phyloP scores from a whole-genome alignment of 192 early-diverging fungal species.

The Coemansia sp. region DNA sequence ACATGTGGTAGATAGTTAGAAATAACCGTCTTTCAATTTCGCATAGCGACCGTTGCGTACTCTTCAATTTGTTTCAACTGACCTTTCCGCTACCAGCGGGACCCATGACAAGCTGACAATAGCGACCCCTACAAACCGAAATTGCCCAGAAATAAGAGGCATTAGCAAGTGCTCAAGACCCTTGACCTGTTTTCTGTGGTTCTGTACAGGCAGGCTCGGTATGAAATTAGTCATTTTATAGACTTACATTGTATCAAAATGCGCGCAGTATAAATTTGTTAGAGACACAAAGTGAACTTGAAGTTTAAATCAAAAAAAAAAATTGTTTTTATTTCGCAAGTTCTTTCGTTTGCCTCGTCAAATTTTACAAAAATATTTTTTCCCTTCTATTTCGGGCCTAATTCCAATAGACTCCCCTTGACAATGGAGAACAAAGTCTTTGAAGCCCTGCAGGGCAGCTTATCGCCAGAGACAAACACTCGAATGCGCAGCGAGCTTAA shows the following conservation, averaged over 20 bases:
- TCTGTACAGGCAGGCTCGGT: neutral
- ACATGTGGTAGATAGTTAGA: too few species aligned
- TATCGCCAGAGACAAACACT: slow-evolving; percentile 63
- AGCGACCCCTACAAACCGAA: slow-evolving; percentile 57
- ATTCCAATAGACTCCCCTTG: neutral
- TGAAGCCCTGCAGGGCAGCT: slow-evolving; percentile 64
- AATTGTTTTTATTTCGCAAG: slow-evolving; percentile 5
- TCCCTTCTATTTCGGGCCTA: too few species aligned
- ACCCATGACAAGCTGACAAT: slow-evolving; percentile 95
- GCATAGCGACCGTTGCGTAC: neutral
- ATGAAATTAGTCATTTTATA: too few species aligned
- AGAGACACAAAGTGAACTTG: neutral
- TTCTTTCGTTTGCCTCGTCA: too few species aligned
- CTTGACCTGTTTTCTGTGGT: too few species aligned
- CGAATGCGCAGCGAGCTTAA: slow-evolving; percentile 66
- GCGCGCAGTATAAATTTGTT: neutral
- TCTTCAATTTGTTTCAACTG: neutral
- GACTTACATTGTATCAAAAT: slow-evolving; percentile 4
- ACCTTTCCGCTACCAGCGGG: slow-evolving; percentile 89
- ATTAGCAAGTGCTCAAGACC: too few species aligned
- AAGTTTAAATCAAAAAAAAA: neutral
- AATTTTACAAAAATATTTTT: too few species aligned
- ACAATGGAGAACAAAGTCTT: slow-evolving; percentile 74
- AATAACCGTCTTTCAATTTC: too few species aligned
- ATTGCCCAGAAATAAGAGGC: neutral